phyloP scores from a whole-genome alignment of 2,329 filamentous ascomycete species.

The Microcyclospora tardicrescens region DNA sequence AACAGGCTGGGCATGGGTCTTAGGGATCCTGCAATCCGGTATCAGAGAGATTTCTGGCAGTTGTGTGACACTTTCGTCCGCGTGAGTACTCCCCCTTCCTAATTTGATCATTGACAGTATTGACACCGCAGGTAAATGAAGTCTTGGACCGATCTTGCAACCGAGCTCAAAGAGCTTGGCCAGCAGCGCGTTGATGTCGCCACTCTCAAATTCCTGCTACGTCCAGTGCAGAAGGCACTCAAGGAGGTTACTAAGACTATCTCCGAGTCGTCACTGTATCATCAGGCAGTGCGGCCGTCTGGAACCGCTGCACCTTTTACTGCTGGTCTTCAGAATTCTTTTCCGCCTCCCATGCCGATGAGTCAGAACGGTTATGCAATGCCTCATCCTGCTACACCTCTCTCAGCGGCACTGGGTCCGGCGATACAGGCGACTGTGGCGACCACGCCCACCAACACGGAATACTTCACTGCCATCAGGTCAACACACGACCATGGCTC shows the following conservation, averaged over 20 bases:
- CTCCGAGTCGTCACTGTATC: conserved; percentile 50
- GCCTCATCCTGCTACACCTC: conserved; percentile 67
- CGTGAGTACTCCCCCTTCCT: conserved; percentile 21
- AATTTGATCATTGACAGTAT: conserved; percentile 2
- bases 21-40: conserved; percentile 66
- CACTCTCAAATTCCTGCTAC: conserved; percentile 61
- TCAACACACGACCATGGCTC: too few relatives aligned
- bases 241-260: conserved; percentile 70
- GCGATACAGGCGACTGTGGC: conserved; percentile 75
- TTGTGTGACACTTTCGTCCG: conserved; percentile 63
- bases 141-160: conserved; percentile 56
- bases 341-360: conserved; percentile 11
- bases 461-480: neutral
- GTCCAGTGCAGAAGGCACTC: conserved; percentile 68
- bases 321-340: conserved; percentile 12
- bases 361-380: conserved; percentile 33
- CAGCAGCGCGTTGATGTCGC: conserved; percentile 29
- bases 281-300: conserved; percentile 30
- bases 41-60: conserved; percentile 49
- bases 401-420: conserved; percentile 78
- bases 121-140: conserved; percentile 24
- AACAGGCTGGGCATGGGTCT: conserved; percentile 63
- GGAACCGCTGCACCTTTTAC: conserved; percentile 20
- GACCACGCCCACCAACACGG: conserved; percentile 8
- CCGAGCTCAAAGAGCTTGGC: conserved; percentile 40